Base-by-base conservation (phyloP, 73 alveolate species). In the Durusdinium trenchii region DNA sequence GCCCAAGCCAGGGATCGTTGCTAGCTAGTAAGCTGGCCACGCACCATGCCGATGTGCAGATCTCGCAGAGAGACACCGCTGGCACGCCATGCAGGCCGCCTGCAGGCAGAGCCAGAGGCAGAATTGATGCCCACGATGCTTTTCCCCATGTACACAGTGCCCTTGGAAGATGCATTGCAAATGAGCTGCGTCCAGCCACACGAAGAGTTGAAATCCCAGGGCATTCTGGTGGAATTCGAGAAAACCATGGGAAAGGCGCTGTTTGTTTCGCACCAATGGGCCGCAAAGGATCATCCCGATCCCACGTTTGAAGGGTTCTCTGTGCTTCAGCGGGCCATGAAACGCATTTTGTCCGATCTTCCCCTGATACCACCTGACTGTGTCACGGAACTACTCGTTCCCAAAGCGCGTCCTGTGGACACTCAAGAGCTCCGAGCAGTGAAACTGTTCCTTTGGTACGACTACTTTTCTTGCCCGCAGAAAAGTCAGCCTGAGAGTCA, bases 361-460 rank as follows among this genome's bases (percentile, higher is more conserved):
- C 36, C 86, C 18, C 48, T 3, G 54, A 75, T 75, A 6, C 86
- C 86, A 12, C 52, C 36, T 14, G 28, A n/a, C 52, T 75, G 20
- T 6, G 6, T 75, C 46, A 75, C 86, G 28, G 86, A 75, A 32
- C 23, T 28, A 52, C 28, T 12, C 35, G 52, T 75, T 9, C 52
- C 86, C 48, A 6, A 7, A n/a, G 82, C 82, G 28, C 23, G 28
- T 18, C 48, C 54, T 35, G 6, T 75, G 86, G 46, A 48, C 4
- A 75, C 86, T 23, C 18, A 40, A 75, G 86, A 75, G 46, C 51
- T 75, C 54, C 48, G 86, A 6, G 18, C 48, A 12, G 86, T 75
- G 86, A n/a, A n/a, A 6, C 28, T 75, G 51, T n/a, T 83, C 54
- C 26, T 83, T n/a, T 83, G 94, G 94, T 83, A 83, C 76, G 94